Evolutionary conservation across 176 grass and related monocot species (phyloP), one percentile per base, ranked within the genome.

Genomic region (Stipa capillata): DNA sequence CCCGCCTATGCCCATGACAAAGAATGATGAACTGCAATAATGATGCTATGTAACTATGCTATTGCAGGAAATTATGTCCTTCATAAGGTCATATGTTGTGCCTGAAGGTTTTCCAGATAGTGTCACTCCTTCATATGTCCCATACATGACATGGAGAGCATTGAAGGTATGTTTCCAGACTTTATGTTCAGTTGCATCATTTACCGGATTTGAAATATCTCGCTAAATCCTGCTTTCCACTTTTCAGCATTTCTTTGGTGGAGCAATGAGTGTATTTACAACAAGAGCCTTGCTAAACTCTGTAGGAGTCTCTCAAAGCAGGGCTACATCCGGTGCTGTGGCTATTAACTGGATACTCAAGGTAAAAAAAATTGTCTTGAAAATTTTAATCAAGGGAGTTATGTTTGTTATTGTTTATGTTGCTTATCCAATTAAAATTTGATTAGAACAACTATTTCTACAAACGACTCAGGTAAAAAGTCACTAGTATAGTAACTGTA

Each of bases 331-430:
- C 14, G 95, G 95, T 85, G 95, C 95, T 42, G 87, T 94, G 83
- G 95, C 95, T 73, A 98, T 98, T 86, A 98, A 98, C 69, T 98
- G 95, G 95, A 98, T 98, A 80, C 95, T 98, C 50, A 98, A 98
- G 90, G 95, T 94, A 90, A 72, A 27, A 31, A 35, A 33, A 59
- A 6, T 42, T 59, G 21, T 25, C 24, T 33, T 52, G 17, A 20
- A 28, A 58, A 45, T 9, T 25, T 55, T 25, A 56, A 33, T 20
- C 14, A 1, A 53, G 23, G 62, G 55, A 73, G 1, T 39, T 33
- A 45, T 47, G 48, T 1, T 34, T 34, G 24, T 60, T 53, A 29
- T 60, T 29, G 40, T 28, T 2, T 44, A 33, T 36, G 31, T 7
- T 63, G 4, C 14, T 10, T 65, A 36, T 39, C 8, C 21, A 20